Base-by-base conservation (phyloP, 1,284 basidiomycete species). In the Schizophyllum amplum region DNA sequence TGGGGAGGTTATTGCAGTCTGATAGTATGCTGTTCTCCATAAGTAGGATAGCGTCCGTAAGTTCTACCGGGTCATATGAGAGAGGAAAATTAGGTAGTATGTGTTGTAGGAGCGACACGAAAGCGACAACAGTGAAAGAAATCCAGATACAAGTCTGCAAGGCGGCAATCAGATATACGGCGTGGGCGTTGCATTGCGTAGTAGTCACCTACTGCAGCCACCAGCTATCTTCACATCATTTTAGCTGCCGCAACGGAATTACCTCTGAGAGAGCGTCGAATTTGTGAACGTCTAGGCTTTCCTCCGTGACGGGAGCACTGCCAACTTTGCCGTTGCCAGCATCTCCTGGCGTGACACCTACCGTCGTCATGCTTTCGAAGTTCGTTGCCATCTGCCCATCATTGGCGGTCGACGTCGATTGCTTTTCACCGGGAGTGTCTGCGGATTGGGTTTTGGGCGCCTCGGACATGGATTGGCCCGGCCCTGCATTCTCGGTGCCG, bases 401-500 rank as follows among this genome's bases (percentile, higher is more conserved):
- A 2, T 9, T 42, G 4, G 33, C 17, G 33, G 13, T 42, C 33
- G 11, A 9, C 33, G 11, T 17, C 13, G 33, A 42, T 9, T 42
- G 11, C 33, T 42, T 42, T 9, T 42, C 33, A 13, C 17, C 13
- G 2, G 33, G 17, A 42, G n/a, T n/a, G n/a, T n/a, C n/a, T n/a
- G n/a, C n/a, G n/a, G 33, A 17, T 42, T 42, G 33, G 2, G 13
- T 17, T 3, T 42, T 17, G 2, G 33, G 33, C 33, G 11, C 17
- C 33, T 42, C 33, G n/a, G n/a, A n/a, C n/a, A n/a, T n/a, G n/a
- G n/a, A n/a, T 9, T 3, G 33, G 4, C 7, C 7, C 33, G 7
- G 13, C 13, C 33, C 33, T 3, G 11, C 33, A 42, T 9, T 42
- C 33, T 9, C 4, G 62, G 59, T 4, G 63, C 57, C 21, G 48